A percentile compares a stretch with the other conserved stretches of the same genome.
Conservation (phyloP, 2,329 filamentous ascomycete species). For the Colletotrichum costaricense region DNA sequence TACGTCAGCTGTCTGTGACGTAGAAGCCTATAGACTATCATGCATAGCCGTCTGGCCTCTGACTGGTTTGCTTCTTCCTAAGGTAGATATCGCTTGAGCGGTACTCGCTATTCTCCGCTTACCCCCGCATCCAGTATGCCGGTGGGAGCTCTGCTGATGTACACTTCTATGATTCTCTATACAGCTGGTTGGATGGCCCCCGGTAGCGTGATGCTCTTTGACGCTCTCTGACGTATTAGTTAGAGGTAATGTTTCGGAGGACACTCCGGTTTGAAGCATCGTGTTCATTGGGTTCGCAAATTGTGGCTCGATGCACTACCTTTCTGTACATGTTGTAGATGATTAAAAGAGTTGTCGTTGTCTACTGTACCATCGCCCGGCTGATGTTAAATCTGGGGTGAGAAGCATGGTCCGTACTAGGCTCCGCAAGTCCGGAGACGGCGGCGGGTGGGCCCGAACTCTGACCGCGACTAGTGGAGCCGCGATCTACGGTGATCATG, state of each 20-base stretch:
- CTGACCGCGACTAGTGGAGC: background rate
- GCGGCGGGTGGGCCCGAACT: background rate
- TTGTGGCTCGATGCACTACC: background rate
- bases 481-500: background rate
- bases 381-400: background rate
- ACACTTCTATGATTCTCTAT: background rate
- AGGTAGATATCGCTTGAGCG: background rate
- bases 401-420: no score
- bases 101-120: background rate
- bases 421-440: background rate
- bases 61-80: background rate
- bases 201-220: background rate
- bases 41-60: background rate
- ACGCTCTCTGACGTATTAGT: background rate
- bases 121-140: slow-evolving; percentile 3
- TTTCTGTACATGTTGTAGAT: background rate
- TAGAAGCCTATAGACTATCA: background rate
- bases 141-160: background rate
- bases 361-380: background rate
- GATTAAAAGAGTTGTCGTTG: background rate
- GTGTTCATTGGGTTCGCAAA: background rate
- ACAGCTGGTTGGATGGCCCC: slow-evolving; percentile 36
- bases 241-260: background rate
- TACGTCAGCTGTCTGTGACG: background rate
- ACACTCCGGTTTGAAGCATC: background rate